Evolutionary conservation across 345 rosid genomes (phyloP).

Genomic region (Brassica juncea): DNA sequence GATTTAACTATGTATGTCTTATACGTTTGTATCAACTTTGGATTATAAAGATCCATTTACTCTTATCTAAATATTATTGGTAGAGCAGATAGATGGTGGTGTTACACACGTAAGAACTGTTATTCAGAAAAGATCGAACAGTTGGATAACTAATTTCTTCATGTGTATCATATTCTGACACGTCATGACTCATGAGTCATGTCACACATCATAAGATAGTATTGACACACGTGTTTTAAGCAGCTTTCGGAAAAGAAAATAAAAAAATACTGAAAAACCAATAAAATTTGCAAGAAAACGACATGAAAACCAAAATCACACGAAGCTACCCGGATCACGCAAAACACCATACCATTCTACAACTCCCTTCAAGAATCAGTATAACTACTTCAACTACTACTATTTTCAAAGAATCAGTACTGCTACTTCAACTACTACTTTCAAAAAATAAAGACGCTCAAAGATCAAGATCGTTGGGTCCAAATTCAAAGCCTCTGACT

Average conservation of each 20-base stretch:
- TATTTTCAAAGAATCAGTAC: constrained; percentile 10
- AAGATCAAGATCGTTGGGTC: constrained; percentile 38
- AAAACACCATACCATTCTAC: constrained; percentile 18
- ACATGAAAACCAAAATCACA: background rate
- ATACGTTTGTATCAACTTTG: background rate
- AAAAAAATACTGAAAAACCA: background rate
- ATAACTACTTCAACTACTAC: constrained; percentile 23
- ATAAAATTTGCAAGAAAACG: background rate
- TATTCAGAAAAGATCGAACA: background rate
- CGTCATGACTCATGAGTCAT: background rate
- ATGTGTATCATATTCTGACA: background rate
- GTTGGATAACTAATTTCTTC: background rate
- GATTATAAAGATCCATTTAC: background rate
- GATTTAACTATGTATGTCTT: background rate
- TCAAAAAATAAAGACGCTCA: background rate
- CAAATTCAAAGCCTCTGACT: constrained; percentile 20
- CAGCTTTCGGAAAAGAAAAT: background rate
- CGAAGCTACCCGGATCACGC: constrained; percentile 7
- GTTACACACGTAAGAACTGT: background rate
- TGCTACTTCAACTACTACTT: constrained; percentile 20
- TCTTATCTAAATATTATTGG: background rate
- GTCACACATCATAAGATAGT: background rate
- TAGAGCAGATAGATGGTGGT: background rate
- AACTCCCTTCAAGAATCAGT: constrained; percentile 31
- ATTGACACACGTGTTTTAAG: background rate